Evolutionary conservation across 169 alveolate species (phyloP).

Genomic region (Besnoitia besnoiti): DNA sequence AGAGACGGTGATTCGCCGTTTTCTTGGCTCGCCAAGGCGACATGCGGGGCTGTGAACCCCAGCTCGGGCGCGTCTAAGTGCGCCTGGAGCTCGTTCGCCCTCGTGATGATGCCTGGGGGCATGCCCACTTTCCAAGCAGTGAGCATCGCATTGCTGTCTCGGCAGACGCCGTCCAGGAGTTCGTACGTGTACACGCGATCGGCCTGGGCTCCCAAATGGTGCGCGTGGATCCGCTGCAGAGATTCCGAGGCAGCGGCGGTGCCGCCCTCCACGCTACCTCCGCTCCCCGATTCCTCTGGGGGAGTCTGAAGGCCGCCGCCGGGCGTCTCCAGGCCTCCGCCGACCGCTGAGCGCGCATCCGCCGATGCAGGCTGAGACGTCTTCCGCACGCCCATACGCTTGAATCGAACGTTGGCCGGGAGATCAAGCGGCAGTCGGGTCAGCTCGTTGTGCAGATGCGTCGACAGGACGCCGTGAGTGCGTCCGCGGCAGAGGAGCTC

Average conservation of each 20-base stretch:
- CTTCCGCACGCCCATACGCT: constrained; percentile 49
- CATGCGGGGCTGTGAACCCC: no score
- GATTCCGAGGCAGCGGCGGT: background rate
- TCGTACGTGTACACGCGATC: constrained; percentile 36
- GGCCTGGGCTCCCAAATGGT: background rate
- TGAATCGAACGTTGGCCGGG: constrained; percentile 25
- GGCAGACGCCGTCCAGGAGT: constrained; percentile 61
- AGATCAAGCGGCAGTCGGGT: constrained; percentile 40
- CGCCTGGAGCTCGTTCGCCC: constrained; percentile 45
- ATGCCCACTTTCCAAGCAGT: constrained; percentile 54
- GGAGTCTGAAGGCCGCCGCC: background rate
- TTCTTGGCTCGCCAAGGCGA: no score
- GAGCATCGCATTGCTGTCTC: constrained; percentile 47
- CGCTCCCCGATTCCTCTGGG: background rate
- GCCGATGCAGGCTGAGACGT: no score
- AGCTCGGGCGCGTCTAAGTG: background rate
- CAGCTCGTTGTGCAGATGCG: constrained; percentile 63
- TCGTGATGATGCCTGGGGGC: background rate
- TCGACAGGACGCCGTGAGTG: constrained; percentile 49
- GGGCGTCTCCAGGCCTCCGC: background rate
- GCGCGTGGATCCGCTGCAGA: background rate
- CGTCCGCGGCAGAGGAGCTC: constrained; percentile 37
- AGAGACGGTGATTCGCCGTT: no score
- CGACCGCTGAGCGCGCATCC: no score
- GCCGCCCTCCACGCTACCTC: background rate